Evolutionary conservation across 495 filamentous ascomycete species (phyloP).

Genomic region (Penicillium atrosanguineum): DNA sequence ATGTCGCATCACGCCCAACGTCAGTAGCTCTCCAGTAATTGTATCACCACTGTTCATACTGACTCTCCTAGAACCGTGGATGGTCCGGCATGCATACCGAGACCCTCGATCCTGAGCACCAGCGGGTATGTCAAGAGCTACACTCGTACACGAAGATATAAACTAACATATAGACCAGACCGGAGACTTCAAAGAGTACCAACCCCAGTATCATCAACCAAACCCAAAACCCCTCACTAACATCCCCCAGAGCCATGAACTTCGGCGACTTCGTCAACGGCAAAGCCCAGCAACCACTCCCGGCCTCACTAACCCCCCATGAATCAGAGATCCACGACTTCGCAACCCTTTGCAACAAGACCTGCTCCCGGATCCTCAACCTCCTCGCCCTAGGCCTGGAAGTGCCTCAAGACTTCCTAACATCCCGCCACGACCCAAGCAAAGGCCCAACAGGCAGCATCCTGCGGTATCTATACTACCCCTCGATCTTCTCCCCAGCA

Average conservation of each 20-base stretch:
- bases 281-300: constrained; percentile 79
- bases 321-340: constrained; percentile 64
- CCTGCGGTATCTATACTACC: constrained; percentile 82
- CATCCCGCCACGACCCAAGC: constrained; percentile 61
- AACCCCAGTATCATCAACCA: background rate
- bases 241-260: constrained; percentile 76
- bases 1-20: constrained; percentile 69
- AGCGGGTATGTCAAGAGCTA: constrained; percentile 56
- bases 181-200: constrained; percentile 91
- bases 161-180: constrained; percentile 47
- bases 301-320: constrained; percentile 57
- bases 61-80: constrained; percentile 63
- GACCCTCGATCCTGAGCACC: constrained; percentile 78
- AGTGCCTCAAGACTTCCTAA: constrained; percentile 67
- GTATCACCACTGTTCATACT: background rate
- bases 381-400: constrained; percentile 75
- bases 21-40: constrained; percentile 20
- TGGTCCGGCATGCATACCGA: constrained; percentile 90
- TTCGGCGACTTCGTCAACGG: constrained; percentile 72
- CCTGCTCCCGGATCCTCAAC: constrained; percentile 68
- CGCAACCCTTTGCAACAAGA: constrained; percentile 62
- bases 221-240: constrained; percentile 3
- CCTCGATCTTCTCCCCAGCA: constrained; percentile 47
- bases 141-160: background rate
- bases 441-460: constrained; percentile 65